Conservation (phyloP, 2,329 filamentous ascomycete species). For the Ophiosphaerella korrae region DNA sequence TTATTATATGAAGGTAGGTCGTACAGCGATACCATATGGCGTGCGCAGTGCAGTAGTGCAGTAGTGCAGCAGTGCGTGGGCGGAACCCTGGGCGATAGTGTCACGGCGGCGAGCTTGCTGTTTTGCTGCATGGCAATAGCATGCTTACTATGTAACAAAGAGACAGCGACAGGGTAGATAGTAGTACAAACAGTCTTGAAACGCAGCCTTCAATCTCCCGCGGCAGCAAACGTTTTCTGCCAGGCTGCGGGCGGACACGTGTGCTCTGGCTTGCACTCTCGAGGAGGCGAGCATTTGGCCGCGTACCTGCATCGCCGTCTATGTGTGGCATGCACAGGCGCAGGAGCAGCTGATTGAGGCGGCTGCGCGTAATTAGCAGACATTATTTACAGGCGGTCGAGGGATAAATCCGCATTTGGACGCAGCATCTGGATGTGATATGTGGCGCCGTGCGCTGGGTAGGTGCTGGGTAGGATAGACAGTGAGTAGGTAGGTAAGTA, state of each 20-base stretch:
- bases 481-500: no score
- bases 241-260: constrained; percentile 1
- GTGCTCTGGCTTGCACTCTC: neutral
- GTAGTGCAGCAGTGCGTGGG: neutral
- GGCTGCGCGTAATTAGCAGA: neutral
- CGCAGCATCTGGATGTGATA: neutral
- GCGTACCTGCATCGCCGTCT: constrained; percentile 25
- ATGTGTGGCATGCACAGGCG: neutral
- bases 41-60: constrained; percentile 2
- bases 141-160: no score
- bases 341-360: constrained; percentile 5
- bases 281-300: constrained; percentile 10
- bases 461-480: no score
- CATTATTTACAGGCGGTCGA: constrained; percentile 5
- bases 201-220: constrained; percentile 16
- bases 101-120: neutral
- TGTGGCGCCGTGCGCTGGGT: no score
- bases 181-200: neutral
- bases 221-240: constrained; percentile 7
- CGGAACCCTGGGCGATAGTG: no score
- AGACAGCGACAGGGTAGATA: no score
- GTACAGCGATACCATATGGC: neutral
- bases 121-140: neutral
- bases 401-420: neutral
- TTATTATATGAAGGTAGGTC: constrained; percentile 1